phyloP scores from a whole-genome alignment of 2,329 filamentous ascomycete genomes.

The Scortechinia acanthostroma region DNA sequence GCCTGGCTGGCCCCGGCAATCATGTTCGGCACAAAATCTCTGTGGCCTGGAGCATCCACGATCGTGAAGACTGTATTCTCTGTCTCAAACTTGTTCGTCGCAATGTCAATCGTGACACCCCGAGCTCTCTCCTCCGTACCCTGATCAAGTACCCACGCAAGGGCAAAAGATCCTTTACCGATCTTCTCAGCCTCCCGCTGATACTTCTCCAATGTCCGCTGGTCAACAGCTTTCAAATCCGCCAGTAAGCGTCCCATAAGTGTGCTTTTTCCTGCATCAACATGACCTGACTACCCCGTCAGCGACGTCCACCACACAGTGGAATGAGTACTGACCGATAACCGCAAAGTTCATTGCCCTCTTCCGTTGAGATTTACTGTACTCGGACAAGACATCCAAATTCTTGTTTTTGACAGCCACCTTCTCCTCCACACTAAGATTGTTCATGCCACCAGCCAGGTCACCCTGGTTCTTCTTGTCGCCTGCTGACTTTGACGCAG shows the following conservation, averaged over 20 bases:
- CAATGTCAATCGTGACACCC: constrained; percentile 94
- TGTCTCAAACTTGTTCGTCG: constrained; percentile 89
- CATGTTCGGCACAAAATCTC: constrained; percentile 98
- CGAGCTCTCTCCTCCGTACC: constrained; percentile 80
- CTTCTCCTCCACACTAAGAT: constrained; percentile 37
- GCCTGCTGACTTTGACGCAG: constrained; percentile 23
- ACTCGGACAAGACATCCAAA: constrained; percentile 76
- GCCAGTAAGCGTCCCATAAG: constrained; percentile 91
- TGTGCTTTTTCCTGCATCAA: constrained; percentile 95
- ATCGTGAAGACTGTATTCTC: constrained; percentile 84
- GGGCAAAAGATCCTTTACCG: constrained; percentile 88
- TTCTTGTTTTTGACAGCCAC: constrained; percentile 63
- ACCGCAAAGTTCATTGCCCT: constrained; percentile 85
- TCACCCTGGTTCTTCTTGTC: constrained; percentile 29
- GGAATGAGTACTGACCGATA: constrained; percentile 55
- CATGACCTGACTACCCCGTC: constrained; percentile 63
- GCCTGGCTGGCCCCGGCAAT: constrained; percentile 93
- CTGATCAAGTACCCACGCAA: constrained; percentile 95
- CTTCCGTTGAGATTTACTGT: constrained; percentile 68
- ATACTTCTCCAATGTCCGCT: constrained; percentile 82
- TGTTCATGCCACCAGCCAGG: constrained; percentile 25
- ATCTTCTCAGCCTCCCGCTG: constrained; percentile 82
- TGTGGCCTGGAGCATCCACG: constrained; percentile 86
- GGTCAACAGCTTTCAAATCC: constrained; percentile 80
- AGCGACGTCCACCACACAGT: constrained; percentile 6